phyloP scores from a whole-genome alignment of 208 protist genomes.

The Naegleria lovaniensis region DNA sequence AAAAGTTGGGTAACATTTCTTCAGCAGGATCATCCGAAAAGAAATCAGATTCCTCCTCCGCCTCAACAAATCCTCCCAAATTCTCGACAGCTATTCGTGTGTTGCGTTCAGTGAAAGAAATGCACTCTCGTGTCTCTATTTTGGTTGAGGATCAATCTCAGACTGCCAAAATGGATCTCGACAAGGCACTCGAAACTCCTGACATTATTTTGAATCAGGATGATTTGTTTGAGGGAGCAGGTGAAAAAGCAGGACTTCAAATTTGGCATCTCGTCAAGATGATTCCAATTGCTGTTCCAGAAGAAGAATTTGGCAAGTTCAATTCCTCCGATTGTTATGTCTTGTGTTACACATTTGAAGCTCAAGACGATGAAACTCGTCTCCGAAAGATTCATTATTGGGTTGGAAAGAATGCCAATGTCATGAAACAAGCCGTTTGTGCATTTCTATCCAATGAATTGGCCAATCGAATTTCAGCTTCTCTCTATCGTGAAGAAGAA shows the following conservation, averaged over 20 bases:
- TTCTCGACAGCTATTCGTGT: neutral
- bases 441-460: conserved; percentile 6
- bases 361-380: neutral
- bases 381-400: neutral
- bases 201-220: conserved; percentile 1
- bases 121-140: neutral
- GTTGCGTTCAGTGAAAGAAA: neutral
- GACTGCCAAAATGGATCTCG: neutral
- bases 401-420: neutral
- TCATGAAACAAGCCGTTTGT: neutral
- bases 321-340: conserved; percentile 17
- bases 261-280: neutral
- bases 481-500: neutral
- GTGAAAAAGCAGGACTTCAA: neutral
- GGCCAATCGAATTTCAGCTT: neutral
- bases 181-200: neutral
- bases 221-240: conserved; percentile 10
- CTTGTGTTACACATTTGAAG: neutral
- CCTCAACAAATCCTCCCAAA: neutral
- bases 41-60: neutral
- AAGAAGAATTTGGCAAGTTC: neutral
- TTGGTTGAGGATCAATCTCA: neutral
- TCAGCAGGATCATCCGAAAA: neutral
- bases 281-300: neutral
- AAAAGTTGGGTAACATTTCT: neutral